Base-by-base conservation (phyloP, 257 asterid genomes). In the Nicotiana benthamiana region DNA sequence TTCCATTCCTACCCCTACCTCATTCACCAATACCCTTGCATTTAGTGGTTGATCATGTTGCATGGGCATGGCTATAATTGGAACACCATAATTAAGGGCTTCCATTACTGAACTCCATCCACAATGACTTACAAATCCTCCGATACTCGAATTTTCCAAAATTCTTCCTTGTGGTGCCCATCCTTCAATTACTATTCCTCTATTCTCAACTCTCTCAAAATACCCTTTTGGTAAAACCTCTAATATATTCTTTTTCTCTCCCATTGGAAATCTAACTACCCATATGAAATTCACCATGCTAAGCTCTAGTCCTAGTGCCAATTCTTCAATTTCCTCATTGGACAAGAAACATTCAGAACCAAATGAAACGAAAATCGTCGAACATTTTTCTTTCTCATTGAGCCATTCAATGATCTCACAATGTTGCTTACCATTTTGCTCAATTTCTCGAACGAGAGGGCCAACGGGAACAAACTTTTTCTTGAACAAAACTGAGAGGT, bases 101-200 rank as follows among this genome's bases (percentile, higher is more conserved):
- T 94, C 91, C 87, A 90, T 86, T 81, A 91, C 89, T 3, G 94
- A 90, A 76, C 88, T 86, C 96, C 96, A 91, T 24, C 96, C 93
- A 13, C 94, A 92, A 12, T 92, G 91, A 53, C 91, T 92, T 85
- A 91, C 11, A 20, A 92, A 92, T 24, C 89, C 96, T 0, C 95
- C 97, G 0, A 89, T 80, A 52, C 90, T 91, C 3, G 79, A 36
- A 63, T 90, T 94, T 2, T 79, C 60, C 18, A 94, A 67, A 2
- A 92, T 91, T 79, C 59, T 81, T 72, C 79, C 74, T 81, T 88
- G 97, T 18, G 95, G 90, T 4, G 90, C 97, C 95, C 94, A 88
- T 3, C 82, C 83, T 68, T 86, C 90, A 75, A 91, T 53, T 68
- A 91, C 82, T 83, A 83, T 60, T 26, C 90, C 97, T 66, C 89